These are phyloP conservation scores for Melanopsichium pennsylvanicum DNA, from an alignment of 1,284 basidiomycete genomes.

Conservation along the genomic window DNA sequence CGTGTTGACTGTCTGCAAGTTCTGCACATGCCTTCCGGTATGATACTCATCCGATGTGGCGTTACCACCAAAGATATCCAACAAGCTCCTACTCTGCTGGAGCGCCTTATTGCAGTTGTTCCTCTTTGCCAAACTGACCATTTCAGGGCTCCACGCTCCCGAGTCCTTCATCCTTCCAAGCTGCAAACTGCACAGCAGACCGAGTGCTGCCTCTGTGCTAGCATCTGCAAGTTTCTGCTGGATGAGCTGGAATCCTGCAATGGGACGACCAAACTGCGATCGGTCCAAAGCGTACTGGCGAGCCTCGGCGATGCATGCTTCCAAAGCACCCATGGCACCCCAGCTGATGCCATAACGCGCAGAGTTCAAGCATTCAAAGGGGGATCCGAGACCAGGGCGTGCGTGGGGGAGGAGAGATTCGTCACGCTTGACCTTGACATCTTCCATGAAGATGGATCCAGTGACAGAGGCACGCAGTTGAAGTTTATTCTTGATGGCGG, in stretches of 20 bases:
- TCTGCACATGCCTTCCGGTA: slow-evolving; percentile 49
- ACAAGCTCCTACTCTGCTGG: slow-evolving; percentile 62
- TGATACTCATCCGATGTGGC: slow-evolving; percentile 66
- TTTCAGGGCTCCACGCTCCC: slow-evolving; percentile 79
- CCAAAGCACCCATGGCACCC: slow-evolving; percentile 72
- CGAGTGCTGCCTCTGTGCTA: slow-evolving; percentile 81
- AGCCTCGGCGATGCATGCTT: slow-evolving; percentile 83
- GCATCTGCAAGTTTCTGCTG: slow-evolving; percentile 97
- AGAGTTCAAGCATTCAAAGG: slow-evolving; percentile 62
- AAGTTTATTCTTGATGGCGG: slow-evolving; percentile 90
- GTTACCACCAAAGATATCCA: slow-evolving; percentile 72
- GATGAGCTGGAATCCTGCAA: slow-evolving; percentile 88
- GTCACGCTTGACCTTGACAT: slow-evolving; percentile 51
- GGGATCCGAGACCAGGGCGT: slow-evolving; percentile 55
- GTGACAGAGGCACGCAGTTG: slow-evolving; percentile 88
- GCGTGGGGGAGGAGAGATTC: slow-evolving; percentile 54
- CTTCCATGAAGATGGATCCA: slow-evolving; percentile 85
- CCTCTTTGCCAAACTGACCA: slow-evolving; percentile 88
- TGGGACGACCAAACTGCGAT: slow-evolving; percentile 84
- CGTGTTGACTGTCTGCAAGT: slow-evolving; percentile 59
- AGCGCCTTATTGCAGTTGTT: slow-evolving; percentile 93
- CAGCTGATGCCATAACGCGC: slow-evolving; percentile 60
- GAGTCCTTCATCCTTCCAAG: slow-evolving; percentile 89
- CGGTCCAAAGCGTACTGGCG: slow-evolving; percentile 84
- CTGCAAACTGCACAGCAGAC: slow-evolving; percentile 75